Evolutionary conservation across 2,329 filamentous ascomycete species (phyloP), one percentile per base, ranked within the genome.

Genomic region (Cercospora zeae-maydis): DNA sequence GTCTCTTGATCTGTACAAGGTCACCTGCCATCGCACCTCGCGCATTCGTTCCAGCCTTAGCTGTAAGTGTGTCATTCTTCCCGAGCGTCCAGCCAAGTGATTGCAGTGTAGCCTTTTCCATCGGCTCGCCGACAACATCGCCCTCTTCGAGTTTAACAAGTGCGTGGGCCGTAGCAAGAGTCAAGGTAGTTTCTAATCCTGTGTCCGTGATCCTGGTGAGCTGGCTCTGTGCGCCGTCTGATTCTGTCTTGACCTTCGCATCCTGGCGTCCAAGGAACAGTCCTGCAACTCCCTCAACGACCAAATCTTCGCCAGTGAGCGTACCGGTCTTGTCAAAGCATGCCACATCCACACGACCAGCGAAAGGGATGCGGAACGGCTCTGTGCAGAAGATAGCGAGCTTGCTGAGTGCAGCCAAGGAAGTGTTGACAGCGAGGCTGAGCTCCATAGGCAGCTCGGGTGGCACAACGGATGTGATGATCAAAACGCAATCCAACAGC

Each of bases 311-410:
- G 55, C 95, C 95, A 37, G 95, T 99, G 63, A 99, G 79, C 1
- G 95, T 99, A 69, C 95, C 95, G 11, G 95, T 99, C 83, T 99
- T 99, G 79, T 99, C 95, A 69, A 99, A 99, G 80, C 95, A 99
- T 66, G 95, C 93, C 59, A 99, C 85, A 76, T 99, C 96, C 63
- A 99, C 90, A 67, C 95, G 91, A 33, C 95, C 95, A 69, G 93
- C 96, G 71, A 90, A 98, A 0, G 96, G 96, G 72, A 99, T 99
- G 61, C 95, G 89, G 86, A 99, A 99, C 30, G 95, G 95, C 77
- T 99, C 96, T 1, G 95, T 99, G 76, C 95, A 99, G 82, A 96
- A 99, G 72, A 99, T 99, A 64, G 96, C 95, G 70, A 89, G 93
- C 77, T 93, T 96, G 78, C 93, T 96, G 37, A 99, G 82, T 30